A percentile compares a stretch with the other conserved stretches of the same genome.
Conservation (phyloP, 2,329 filamentous ascomycete genomes). For the Exophiala oligosperma region DNA sequence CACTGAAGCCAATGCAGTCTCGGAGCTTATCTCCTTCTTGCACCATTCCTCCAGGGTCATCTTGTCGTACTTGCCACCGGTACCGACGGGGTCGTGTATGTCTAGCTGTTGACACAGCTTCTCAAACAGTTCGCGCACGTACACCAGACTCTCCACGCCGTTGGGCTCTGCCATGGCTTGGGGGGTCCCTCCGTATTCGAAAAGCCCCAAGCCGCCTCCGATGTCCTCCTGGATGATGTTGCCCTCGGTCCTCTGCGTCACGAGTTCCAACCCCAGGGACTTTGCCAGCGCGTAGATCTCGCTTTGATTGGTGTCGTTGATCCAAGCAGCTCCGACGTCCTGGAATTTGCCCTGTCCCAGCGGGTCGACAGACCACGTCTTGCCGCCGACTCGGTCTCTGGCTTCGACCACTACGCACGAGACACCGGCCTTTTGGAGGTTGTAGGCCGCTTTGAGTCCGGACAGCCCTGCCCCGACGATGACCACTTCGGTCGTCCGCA, state of each 20-base stretch:
- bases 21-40: constrained; percentile 32
- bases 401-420: constrained; percentile 43
- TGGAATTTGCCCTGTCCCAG: constrained; percentile 33
- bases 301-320: constrained; percentile 58
- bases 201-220: constrained; percentile 21
- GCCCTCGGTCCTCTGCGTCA: constrained; percentile 52
- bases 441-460: constrained; percentile 39
- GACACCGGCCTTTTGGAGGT: constrained; percentile 34
- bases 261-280: constrained; percentile 41
- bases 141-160: constrained; percentile 31
- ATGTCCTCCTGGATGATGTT: constrained; percentile 44
- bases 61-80: constrained; percentile 34
- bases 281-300: constrained; percentile 41
- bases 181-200: constrained; percentile 26
- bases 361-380: constrained; percentile 36
- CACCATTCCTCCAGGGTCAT: constrained; percentile 44
- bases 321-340: constrained; percentile 61
- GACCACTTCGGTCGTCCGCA: constrained; percentile 37
- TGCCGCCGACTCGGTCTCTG: constrained; percentile 46
- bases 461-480: constrained; percentile 43
- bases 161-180: constrained; percentile 12
- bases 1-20: constrained; percentile 38
- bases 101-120: constrained; percentile 40
- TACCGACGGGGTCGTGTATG: constrained; percentile 23
- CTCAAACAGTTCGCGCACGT: constrained; percentile 40